A percentile compares a stretch with the other conserved stretches of the same genome.
Conservation (phyloP, 129 eudicot genomes). For the Escallonia herrerae region DNA sequence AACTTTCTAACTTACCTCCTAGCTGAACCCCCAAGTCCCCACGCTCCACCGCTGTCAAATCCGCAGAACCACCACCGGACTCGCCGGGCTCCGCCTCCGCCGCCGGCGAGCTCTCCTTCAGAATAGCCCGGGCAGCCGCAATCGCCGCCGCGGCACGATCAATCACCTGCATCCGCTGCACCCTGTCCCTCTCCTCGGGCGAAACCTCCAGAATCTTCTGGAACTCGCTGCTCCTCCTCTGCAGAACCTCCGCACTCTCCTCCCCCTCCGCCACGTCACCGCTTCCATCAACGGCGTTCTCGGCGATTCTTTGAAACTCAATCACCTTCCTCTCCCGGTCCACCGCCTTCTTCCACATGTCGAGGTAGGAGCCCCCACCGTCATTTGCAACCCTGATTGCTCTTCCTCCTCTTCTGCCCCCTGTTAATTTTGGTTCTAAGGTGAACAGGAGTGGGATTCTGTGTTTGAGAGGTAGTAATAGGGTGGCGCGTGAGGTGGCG, state of each 20-base stretch:
- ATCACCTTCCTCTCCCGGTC: constrained; percentile 58
- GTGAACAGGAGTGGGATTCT: constrained; percentile 9
- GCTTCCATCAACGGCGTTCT: constrained; percentile 14
- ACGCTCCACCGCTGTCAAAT: constrained; percentile 6
- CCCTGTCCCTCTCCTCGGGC: constrained; percentile 65
- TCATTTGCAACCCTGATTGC: constrained; percentile 26
- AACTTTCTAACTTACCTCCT: constrained; percentile 27
- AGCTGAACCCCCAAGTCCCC: constrained; percentile 10
- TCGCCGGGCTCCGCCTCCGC: constrained; percentile 9
- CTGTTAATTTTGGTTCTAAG: background rate
- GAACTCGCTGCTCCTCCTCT: constrained; percentile 63
- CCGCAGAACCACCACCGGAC: constrained; percentile 8
- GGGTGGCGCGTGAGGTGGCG: constrained; percentile 25
- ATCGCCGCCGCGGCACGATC: constrained; percentile 96
- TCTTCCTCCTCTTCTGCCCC: background rate
- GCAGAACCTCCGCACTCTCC: constrained; percentile 37
- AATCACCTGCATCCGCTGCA: constrained; percentile 82
- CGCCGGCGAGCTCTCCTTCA: constrained; percentile 30
- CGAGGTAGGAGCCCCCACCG: constrained; percentile 54
- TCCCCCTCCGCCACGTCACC: constrained; percentile 12
- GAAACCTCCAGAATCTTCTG: constrained; percentile 70
- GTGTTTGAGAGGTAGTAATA: constrained; percentile 5
- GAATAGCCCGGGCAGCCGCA: constrained; percentile 64
- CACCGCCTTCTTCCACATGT: constrained; percentile 79
- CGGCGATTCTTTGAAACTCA: constrained; percentile 42